Evolutionary conservation across 1,284 basidiomycete genomes (phyloP), one percentile per base, ranked within the genome.

Genomic region (Ceratobasidium sp.): DNA sequence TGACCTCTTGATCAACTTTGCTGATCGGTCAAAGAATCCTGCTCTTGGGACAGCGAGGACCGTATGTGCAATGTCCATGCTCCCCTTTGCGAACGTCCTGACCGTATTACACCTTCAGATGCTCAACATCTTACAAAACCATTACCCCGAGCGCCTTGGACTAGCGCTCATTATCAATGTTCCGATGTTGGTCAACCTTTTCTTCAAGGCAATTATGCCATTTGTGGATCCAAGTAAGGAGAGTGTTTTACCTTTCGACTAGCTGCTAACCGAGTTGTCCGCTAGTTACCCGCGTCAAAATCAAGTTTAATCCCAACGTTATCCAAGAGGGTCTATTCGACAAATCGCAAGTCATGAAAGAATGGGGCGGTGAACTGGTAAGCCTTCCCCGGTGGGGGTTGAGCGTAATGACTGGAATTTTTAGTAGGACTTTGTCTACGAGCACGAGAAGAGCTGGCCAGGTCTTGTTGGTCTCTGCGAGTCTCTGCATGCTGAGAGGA

Each of bases 61-160:
- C 64, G 85, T 83, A 54, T 34, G 76, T 43, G 53, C 68, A 22
- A 59, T 61, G 39, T 53, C 6, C 27, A 22, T 11, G n/a, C 56
- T 11, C 8, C 37, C 37, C 9, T 9, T 9, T 39, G 37, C 11
- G 37, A 39, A 7, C 37, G 1, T 39, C 9, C 31, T 16, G 66
- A 76, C 54, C 69, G 49, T 51, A 29, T 49, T 48, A 37, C 49
- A 11, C n/a, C n/a, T 16, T 54, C 46, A 54, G 61, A 43, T 39
- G 13, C 49, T 69, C 6, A 73, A 82, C 56, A 87, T 93, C 19
- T 85, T 96, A 31, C 94, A 96, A 81, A 88, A 90, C 76, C 95
- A 97, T 81, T 95, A 98, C 80, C 94, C 94, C 0, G 95, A 97
- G 83, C 89, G 94, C n/a, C 88, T 98, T 43, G 95, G 94, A n/a